Evolutionary conservation across 2,329 filamentous ascomycete species (phyloP).

Genomic region (Botryosphaeria dothidea): DNA sequence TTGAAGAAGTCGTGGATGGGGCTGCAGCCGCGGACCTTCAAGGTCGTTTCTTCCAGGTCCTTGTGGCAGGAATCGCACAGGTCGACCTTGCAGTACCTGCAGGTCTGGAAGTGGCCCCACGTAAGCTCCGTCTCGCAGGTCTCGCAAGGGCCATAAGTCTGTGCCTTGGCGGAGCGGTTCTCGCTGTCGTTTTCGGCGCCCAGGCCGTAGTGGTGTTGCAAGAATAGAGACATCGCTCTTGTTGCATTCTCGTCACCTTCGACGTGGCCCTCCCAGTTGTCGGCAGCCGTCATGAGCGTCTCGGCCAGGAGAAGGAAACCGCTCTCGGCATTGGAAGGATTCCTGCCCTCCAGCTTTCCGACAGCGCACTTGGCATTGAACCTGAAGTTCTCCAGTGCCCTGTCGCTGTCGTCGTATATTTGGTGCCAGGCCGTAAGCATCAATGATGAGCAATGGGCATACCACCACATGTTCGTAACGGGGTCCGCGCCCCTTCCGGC

Average conservation of each 20-base stretch:
- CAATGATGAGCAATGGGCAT: conserved; percentile 12
- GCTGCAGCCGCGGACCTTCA: conserved; percentile 3
- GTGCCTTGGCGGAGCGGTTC: neutral
- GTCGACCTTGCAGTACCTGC: conserved; percentile 14
- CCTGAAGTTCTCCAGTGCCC: conserved; percentile 10
- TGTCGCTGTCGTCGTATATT: neutral
- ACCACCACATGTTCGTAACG: conserved; percentile 9
- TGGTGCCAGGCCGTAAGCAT: conserved; percentile 15
- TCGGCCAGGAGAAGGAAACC: conserved; percentile 12
- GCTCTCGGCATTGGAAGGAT: conserved; percentile 8
- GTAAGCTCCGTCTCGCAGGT: conserved; percentile 5
- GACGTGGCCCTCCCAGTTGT: conserved; percentile 11
- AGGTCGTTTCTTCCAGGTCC: conserved; percentile 1
- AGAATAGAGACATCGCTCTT: conserved; percentile 6
- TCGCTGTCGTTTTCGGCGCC: neutral
- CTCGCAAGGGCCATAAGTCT: conserved; percentile 12
- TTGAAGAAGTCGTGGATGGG: conserved; percentile 12
- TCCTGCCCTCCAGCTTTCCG: conserved; percentile 9
- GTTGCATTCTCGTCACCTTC: conserved; percentile 11
- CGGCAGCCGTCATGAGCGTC: conserved; percentile 12
- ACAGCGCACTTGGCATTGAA: conserved; percentile 9
- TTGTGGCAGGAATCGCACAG: conserved; percentile 13
- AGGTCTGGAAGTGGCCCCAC: conserved; percentile 13
- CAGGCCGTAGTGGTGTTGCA: conserved; percentile 3
- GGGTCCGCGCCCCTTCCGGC: conserved; percentile 7